Conservation (phyloP, 164 flowering plant genomes). For the Pachysandra terminalis region DNA sequence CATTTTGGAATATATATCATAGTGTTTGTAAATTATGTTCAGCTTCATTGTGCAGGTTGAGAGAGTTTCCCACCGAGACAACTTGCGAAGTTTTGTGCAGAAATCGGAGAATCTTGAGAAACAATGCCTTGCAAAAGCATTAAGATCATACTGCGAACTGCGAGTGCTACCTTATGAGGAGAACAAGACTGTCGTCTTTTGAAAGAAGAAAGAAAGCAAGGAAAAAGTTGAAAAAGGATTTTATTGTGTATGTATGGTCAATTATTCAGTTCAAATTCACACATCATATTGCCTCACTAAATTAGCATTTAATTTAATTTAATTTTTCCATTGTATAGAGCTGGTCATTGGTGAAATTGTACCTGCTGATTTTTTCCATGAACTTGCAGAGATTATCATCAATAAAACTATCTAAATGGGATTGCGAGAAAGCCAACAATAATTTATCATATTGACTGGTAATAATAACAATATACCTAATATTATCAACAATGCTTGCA, state of each 20-base stretch:
- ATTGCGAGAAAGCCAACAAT: no score
- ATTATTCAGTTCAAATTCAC: no score
- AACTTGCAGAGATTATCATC: no score
- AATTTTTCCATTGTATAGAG: background rate
- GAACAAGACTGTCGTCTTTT: slow-evolving; percentile 82
- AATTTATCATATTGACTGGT: no score
- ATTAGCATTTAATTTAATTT: no score
- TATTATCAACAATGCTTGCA: background rate
- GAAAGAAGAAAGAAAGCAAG: slow-evolving; percentile 1
- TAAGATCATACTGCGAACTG: slow-evolving; percentile 86
- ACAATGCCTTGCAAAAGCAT: slow-evolving; percentile 76
- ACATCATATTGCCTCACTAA: background rate
- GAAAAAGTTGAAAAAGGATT: background rate
- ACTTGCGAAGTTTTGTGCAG: slow-evolving; percentile 70
- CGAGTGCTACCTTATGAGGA: slow-evolving; percentile 73
- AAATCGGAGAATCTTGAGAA: slow-evolving; percentile 90
- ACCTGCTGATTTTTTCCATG: no score
- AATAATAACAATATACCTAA: no score
- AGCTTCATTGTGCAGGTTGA: slow-evolving; percentile 78
- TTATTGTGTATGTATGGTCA: background rate
- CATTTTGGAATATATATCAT: no score
- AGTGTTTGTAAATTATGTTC: no score
- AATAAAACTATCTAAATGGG: no score
- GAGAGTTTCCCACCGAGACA: slow-evolving; percentile 91
- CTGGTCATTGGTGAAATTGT: no score